Base-by-base conservation (phyloP, 2,329 filamentous ascomycete genomes). In the Sporothrix brunneoviolacea region DNA sequence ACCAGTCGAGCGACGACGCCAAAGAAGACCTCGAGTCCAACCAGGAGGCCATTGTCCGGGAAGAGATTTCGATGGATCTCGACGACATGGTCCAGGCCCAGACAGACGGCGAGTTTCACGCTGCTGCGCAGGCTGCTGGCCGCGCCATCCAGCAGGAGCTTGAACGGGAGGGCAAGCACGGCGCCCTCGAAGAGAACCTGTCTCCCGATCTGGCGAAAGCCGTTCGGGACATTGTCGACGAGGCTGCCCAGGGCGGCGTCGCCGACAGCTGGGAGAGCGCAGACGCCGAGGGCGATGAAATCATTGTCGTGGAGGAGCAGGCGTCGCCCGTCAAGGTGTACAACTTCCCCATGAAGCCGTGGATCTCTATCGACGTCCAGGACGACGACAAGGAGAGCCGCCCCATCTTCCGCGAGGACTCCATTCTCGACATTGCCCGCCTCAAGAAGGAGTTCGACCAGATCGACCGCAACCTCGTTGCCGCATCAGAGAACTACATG, bases 381-480 rank as follows among this genome's bases (percentile, higher is more conserved):
- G 71, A 79, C 57, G 68, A 75, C 54, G 68, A 75, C 53, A 68
- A 77, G 13, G 73, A 81, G 52, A 66, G 75, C 22, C 77, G 79
- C 15, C 76, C 84, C 4, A 69, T 75, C 45, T 84, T 97, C 65
- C 83, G 85, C 33, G 82, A 88, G 51, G 86, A 91, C 58, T 79
- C 84, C 38, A 83, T 95, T 60, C 87, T 95, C 74, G 89, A 95
- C 60, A 93, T 98, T 63, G 91, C 93, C 46, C 82, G 90, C 52
- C 76, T 97, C 57, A 95, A 95, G 76, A 97, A 97, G 71, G 90
- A 95, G 5, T 97, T 97, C 61, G 93, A 98, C 63, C 93, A 97
- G 70, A 84, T 96, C 55, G 93, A 98, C 64, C 87, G 94, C 57
- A 94, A 91, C 56, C 77, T 98, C 28, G 91, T 91, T 44, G 86